A percentile compares a stretch with the other conserved stretches of the same genome.
These are phyloP conservation scores for Stephania cephalantha DNA, from an alignment of 164 flowering plant genomes.

Conservation along the genomic window DNA sequence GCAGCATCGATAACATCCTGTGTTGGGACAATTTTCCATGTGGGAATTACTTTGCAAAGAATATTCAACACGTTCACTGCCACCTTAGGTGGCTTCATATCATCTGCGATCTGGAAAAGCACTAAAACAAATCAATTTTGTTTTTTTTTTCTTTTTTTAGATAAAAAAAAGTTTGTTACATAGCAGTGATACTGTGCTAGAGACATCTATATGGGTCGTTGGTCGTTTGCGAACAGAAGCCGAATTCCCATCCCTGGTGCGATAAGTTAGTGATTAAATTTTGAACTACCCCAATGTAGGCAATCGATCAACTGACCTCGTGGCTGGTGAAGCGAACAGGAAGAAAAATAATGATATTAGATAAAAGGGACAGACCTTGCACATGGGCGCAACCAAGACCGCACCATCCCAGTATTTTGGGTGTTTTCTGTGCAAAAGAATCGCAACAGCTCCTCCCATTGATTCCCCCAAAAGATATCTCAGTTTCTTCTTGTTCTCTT, in stretches of 20 bases:
- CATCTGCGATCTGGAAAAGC: slow-evolving; percentile 69
- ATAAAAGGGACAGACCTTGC: slow-evolving; percentile 46
- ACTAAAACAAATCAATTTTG: no score
- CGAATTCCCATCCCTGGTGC: no score
- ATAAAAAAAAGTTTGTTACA: no score
- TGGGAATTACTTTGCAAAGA: slow-evolving; percentile 54
- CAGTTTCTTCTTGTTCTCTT: slow-evolving; percentile 50
- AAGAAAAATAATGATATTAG: background rate
- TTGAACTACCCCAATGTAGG: no score
- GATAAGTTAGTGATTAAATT: no score
- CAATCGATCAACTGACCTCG: background rate
- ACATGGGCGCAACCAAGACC: slow-evolving; percentile 89
- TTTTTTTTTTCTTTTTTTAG: no score
- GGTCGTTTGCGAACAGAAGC: no score
- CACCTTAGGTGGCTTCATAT: slow-evolving; percentile 46
- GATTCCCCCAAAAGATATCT: slow-evolving; percentile 80
- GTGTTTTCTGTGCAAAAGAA: slow-evolving; percentile 53
- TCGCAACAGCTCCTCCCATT: slow-evolving; percentile 90
- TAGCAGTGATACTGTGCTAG: no score
- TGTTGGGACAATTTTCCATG: slow-evolving; percentile 77
- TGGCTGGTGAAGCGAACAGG: background rate
- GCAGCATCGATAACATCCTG: slow-evolving; percentile 65
- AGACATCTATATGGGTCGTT: no score
- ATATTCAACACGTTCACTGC: slow-evolving; percentile 37
- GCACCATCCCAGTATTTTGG: slow-evolving; percentile 85